Evolutionary conservation across 2,329 filamentous ascomycete species (phyloP).

Genomic region (Exophiala dermatitidis): DNA sequence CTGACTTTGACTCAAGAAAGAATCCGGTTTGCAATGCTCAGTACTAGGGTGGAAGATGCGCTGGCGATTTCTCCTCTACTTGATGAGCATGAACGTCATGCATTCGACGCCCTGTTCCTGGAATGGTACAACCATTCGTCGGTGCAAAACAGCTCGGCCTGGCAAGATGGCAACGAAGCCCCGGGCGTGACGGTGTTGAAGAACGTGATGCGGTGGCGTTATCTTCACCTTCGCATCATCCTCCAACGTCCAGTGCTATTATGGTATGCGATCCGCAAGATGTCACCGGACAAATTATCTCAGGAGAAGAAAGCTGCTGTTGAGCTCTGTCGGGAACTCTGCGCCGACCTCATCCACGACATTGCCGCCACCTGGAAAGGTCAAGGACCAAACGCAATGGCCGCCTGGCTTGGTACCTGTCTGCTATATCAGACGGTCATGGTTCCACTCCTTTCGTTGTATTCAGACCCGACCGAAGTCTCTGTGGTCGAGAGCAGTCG

Average conservation of each 20-base stretch:
- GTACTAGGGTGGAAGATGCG: slow-evolving; percentile 68
- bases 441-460: slow-evolving; percentile 68
- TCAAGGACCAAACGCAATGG: slow-evolving; percentile 58
- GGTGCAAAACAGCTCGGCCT: slow-evolving; percentile 57
- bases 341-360: slow-evolving; percentile 63
- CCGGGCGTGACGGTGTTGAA: slow-evolving; percentile 19
- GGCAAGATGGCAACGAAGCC: slow-evolving; percentile 39
- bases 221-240: slow-evolving; percentile 69
- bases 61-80: slow-evolving; percentile 63
- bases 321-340: slow-evolving; percentile 61
- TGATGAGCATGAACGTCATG: slow-evolving; percentile 57
- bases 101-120: slow-evolving; percentile 60
- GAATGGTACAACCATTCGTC: slow-evolving; percentile 66
- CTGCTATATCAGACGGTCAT: slow-evolving; percentile 74
- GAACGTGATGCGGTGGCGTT: slow-evolving; percentile 71
- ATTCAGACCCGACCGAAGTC: slow-evolving; percentile 52
- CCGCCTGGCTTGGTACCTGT: slow-evolving; percentile 75
- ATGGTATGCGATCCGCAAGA: slow-evolving; percentile 51
- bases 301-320: slow-evolving; percentile 62
- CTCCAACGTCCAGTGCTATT: slow-evolving; percentile 67
- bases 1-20: slow-evolving; percentile 50
- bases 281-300: slow-evolving; percentile 44
- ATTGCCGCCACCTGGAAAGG: slow-evolving; percentile 60
- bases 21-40: slow-evolving; percentile 71
- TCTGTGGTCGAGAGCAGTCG: slow-evolving; percentile 49